Base-by-base conservation (phyloP, 2,329 filamentous ascomycete species). In the Tolypocladium amazonense region DNA sequence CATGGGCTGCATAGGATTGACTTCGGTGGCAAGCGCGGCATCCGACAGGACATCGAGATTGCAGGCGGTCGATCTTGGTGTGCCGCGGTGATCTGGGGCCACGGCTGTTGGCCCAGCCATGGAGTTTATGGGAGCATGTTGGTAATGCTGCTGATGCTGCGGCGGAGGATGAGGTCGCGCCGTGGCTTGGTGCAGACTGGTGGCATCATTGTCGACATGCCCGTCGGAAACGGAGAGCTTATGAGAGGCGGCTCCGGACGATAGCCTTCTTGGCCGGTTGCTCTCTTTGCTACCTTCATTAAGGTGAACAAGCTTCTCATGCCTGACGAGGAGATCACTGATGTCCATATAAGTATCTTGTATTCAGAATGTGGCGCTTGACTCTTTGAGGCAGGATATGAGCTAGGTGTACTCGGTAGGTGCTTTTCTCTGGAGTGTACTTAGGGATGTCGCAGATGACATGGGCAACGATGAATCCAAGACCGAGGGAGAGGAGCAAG, bases 251-350 rank as follows among this genome's bases (percentile, higher is more conserved):
- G 73, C 67, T 59, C 73, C 78, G 18, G 78, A 77, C 20, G 81
- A 83, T n/a, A 77, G 70, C 66, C 81, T 84, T 62, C 81, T 76
- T 33, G 76, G 75, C 58, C 81, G 76, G 66, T 67, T 74, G 63
- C 73, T 77, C 67, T 85, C 81, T 65, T 82, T 84, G 70, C 73
- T 79, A 64, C 78, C 79, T 70, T 85, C 81, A 72, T 82, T 85
- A 68, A 84, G 78, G 69, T 86, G 83, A 66, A 85, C 82, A 65
- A 86, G 80, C 73, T 85, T 86, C 73, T 85, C 81, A 73, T 86
- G 83, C 63, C 83, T 79, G 63, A 84, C 81, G 65, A 86, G 77
- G 62, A 86, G 79, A 70, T 86, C 83, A 65, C 83, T 86, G 74
- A 82, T 84, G 73, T 84, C 77, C 81, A 84, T 84, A 75, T 81